Percentiles rank a stretch among this genome's conserved stretches.
Conservation (phyloP, 2,329 filamentous ascomycete species). For the Aaosphaeria arxii region DNA sequence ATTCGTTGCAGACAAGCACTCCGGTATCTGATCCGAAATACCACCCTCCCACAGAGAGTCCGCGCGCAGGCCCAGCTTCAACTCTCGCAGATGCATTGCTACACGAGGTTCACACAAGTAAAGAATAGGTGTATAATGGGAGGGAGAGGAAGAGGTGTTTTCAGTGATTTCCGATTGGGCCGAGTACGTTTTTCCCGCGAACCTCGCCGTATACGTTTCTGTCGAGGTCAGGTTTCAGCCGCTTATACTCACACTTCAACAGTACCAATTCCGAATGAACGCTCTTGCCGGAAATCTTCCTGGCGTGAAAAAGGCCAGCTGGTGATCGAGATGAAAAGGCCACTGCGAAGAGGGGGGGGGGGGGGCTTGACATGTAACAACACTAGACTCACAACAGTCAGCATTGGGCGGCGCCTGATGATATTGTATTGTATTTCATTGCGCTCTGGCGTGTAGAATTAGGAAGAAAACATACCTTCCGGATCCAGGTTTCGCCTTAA, state of each 20-base stretch:
- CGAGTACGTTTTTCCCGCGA: constrained; percentile 60
- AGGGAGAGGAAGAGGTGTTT: constrained; percentile 85
- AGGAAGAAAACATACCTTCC: too few species aligned
- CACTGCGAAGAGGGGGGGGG: too few species aligned
- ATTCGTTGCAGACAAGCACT: constrained; percentile 65
- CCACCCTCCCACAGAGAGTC: constrained; percentile 73
- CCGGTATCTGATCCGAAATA: constrained; percentile 87
- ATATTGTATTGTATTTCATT: too few species aligned
- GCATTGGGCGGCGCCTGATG: too few species aligned
- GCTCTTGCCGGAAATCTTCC: constrained; percentile 82
- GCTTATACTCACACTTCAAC: neutral
- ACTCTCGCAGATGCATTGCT: constrained; percentile 91
- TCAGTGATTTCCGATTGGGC: constrained; percentile 88
- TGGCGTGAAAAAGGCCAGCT: constrained; percentile 93
- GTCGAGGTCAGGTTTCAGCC: neutral
- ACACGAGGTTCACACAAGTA: constrained; percentile 91
- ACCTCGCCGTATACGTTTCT: neutral
- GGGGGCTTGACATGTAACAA: too few species aligned
- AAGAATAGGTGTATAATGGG: constrained; percentile 89
- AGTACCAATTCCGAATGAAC: constrained; percentile 93
- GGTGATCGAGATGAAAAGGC: constrained; percentile 56
- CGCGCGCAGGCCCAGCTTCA: constrained; percentile 92
- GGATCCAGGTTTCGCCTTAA: too few species aligned
- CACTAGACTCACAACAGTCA: too few species aligned
- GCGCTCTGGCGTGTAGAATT: too few species aligned